Percentiles rank a stretch among this genome's conserved stretches.
These are phyloP conservation scores for Fusarium pseudocircinatum DNA, from an alignment of 2,329 filamentous ascomycete species.

Conservation along the genomic window DNA sequence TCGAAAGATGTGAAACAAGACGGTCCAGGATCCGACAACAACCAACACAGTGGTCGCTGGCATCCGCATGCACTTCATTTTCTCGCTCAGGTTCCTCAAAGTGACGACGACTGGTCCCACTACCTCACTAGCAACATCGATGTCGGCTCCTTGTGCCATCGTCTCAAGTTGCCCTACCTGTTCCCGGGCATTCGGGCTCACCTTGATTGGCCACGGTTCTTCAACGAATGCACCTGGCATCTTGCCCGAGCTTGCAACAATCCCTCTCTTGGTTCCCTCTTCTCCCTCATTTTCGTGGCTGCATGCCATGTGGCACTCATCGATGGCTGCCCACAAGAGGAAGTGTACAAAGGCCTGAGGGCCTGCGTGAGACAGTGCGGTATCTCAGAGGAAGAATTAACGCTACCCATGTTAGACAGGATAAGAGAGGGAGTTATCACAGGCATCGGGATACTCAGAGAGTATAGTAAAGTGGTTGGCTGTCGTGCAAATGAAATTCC, in stretches of 20 bases:
- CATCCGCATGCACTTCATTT: conserved; percentile 18
- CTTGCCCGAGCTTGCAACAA: background rate
- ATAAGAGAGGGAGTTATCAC: conserved; percentile 13
- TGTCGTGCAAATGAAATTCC: conserved; percentile 28
- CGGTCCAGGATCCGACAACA: background rate
- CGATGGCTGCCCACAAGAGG: conserved; percentile 3
- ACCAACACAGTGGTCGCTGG: background rate
- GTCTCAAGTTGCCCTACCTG: conserved; percentile 8
- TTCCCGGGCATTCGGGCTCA: background rate
- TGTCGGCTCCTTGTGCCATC: conserved; percentile 1
- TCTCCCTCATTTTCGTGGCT: conserved; percentile 22
- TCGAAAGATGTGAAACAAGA: background rate
- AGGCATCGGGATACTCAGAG: conserved; percentile 13
- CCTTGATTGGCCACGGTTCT: conserved; percentile 8
- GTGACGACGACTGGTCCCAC: conserved; percentile 15
- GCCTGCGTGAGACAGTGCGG: conserved; percentile 12
- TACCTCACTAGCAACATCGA: conserved; percentile 8
- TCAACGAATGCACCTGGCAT: conserved; percentile 10
- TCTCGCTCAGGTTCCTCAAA: conserved; percentile 13
- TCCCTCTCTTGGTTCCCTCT: conserved; percentile 17
- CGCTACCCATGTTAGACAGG: conserved; percentile 4
- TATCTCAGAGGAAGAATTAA: conserved; percentile 9
- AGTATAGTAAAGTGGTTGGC: conserved; percentile 11
- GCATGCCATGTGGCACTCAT: conserved; percentile 15
- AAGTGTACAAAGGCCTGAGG: background rate